These are phyloP conservation scores for Coemansia sp. DNA, from an alignment of 192 early-diverging fungal genomes.

Conservation along the genomic window DNA sequence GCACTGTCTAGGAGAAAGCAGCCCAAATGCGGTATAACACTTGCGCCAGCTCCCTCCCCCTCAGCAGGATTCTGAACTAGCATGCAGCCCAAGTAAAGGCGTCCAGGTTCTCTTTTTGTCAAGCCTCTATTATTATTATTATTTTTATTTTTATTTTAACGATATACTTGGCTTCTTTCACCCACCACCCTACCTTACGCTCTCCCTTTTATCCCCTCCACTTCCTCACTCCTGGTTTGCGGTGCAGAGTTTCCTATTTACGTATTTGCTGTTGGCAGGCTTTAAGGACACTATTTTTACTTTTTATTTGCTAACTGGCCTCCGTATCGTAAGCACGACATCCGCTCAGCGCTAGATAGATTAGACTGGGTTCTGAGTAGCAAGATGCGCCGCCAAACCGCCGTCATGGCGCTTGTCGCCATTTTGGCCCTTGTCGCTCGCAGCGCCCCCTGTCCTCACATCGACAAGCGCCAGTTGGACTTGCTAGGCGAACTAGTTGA, in stretches of 20 bases:
- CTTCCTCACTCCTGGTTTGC: not conserved
- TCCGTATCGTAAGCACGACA: not conserved
- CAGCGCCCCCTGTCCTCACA: constrained; percentile 11
- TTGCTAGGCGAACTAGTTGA: not conserved
- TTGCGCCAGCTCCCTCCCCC: not conserved
- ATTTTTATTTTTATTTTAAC: constrained; percentile 3
- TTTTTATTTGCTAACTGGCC: not conserved
- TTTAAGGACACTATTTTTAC: not conserved
- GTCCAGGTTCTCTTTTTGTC: not conserved
- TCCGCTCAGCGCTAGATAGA: not conserved
- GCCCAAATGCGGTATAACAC: constrained; percentile 1
- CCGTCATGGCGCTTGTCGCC: constrained; percentile 6
- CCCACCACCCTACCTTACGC: not conserved
- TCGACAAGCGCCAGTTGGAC: constrained; percentile 18
- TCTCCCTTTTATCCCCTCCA: not conserved
- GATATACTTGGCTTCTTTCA: not conserved
- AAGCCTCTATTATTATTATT: not conserved
- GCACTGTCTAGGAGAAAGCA: not conserved
- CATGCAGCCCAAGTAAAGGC: constrained; percentile 56
- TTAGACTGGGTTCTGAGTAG: not conserved
- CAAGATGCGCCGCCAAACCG: constrained; percentile 14
- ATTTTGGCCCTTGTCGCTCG: constrained; percentile 5
- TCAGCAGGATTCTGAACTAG: not conserved
- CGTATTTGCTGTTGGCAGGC: not conserved
- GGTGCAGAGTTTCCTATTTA: not conserved